Percentiles rank a stretch among this genome's conserved stretches.
Conservation (phyloP, 495 filamentous ascomycete genomes). For the Penicillium fimorum region DNA sequence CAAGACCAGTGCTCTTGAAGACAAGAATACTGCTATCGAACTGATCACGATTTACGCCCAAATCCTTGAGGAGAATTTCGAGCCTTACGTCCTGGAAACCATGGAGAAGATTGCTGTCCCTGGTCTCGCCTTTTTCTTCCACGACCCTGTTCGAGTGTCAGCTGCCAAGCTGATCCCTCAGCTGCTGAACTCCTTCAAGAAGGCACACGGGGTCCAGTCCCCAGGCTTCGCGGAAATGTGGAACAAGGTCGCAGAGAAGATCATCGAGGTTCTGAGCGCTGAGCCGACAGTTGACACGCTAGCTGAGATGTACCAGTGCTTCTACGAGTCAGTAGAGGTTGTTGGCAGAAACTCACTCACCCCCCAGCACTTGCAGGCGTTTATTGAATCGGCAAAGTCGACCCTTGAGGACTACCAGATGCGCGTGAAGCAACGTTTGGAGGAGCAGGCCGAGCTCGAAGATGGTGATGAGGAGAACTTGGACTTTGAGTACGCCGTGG, state of each 20-base stretch:
- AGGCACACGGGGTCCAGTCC: slow-evolving; percentile 75
- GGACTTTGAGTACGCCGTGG: slow-evolving; percentile 71
- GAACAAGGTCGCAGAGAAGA: slow-evolving; percentile 80
- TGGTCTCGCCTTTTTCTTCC: slow-evolving; percentile 97
- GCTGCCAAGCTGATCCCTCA: slow-evolving; percentile 94
- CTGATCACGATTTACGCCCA: slow-evolving; percentile 96
- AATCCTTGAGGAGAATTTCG: slow-evolving; percentile 85
- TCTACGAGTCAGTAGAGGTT: slow-evolving; percentile 97
- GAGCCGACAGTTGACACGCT: slow-evolving; percentile 96
- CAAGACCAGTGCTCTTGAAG: slow-evolving; percentile 92
- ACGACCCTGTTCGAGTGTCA: slow-evolving; percentile 93
- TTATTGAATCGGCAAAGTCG: slow-evolving; percentile 78
- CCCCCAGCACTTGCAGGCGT: slow-evolving; percentile 73
- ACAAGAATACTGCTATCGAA: slow-evolving; percentile 99
- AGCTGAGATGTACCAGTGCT: slow-evolving; percentile 99
- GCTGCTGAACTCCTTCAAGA: slow-evolving; percentile 91
- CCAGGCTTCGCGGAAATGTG: slow-evolving; percentile 75
- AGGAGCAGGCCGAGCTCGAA: slow-evolving; percentile 74
- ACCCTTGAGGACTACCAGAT: slow-evolving; percentile 89
- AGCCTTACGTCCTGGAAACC: slow-evolving; percentile 85
- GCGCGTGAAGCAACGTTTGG: slow-evolving; percentile 73
- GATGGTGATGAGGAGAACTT: slow-evolving; percentile 82
- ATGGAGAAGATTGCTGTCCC: slow-evolving; percentile 96
- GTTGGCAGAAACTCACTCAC: slow-evolving; percentile 80
- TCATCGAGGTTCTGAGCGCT: slow-evolving; percentile 90